phyloP scores from a whole-genome alignment of 305 asterid species.

The Rubia tinctorum region DNA sequence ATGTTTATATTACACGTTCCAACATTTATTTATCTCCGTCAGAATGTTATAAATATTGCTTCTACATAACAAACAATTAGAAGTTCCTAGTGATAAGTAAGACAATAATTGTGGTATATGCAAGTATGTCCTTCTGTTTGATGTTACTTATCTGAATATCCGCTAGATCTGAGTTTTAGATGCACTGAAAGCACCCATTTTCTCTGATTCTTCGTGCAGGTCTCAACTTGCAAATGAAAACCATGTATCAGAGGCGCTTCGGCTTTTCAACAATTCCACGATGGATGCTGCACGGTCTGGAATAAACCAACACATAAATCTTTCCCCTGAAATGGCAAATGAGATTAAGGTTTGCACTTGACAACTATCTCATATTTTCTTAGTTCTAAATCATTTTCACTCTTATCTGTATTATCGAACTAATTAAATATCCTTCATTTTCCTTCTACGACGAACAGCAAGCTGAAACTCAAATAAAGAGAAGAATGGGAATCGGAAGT shows the following conservation, averaged over 20 bases:
- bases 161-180: background rate
- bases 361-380: background rate
- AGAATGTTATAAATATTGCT: background rate
- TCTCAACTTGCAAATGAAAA: slow-evolving; percentile 76
- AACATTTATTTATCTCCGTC: background rate
- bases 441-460: slow-evolving; percentile 45
- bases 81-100: background rate
- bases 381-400: background rate
- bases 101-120: background rate
- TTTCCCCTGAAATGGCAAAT: slow-evolving; percentile 80
- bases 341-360: slow-evolving; percentile 71
- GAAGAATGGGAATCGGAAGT: slow-evolving; percentile 97
- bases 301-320: slow-evolving; percentile 70
- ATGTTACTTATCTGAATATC: background rate
- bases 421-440: background rate
- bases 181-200: background rate
- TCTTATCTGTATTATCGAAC: background rate
- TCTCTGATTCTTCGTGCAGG: slow-evolving; percentile 22
- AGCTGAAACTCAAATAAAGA: slow-evolving; percentile 88
- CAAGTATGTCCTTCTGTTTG: background rate
- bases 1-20: background rate
- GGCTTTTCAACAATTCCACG: slow-evolving; percentile 79
- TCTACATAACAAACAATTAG: background rate
- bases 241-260: slow-evolving; percentile 81
- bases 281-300: slow-evolving; percentile 98